Conservation (phyloP, 148 eudicot species). For the Rhododendron williamsianum region DNA sequence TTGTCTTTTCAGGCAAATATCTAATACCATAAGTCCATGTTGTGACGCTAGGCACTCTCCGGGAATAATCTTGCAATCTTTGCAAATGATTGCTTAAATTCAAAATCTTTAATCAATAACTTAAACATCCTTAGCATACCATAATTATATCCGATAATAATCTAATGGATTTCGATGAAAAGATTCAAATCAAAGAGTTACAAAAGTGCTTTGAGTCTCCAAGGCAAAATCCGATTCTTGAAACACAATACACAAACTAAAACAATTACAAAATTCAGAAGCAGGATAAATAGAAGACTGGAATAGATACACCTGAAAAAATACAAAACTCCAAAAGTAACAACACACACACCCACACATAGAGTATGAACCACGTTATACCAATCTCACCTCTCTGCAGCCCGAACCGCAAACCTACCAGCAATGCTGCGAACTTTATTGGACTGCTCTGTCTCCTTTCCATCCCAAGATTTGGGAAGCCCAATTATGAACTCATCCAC, state of each 20-base stretch:
- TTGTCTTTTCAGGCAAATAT: too few relatives aligned
- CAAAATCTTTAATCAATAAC: neutral
- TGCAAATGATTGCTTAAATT: neutral
- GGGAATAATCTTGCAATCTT: neutral
- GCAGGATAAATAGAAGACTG: neutral
- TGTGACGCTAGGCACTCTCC: neutral
- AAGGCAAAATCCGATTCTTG: neutral
- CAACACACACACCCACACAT: neutral
- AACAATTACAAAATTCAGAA: neutral
- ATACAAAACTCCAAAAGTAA: neutral
- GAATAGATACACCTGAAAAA: neutral
- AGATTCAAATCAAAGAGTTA: neutral
- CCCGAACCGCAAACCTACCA: slow-evolving; percentile 14
- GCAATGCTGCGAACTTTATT: slow-evolving; percentile 12
- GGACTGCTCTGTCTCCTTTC: slow-evolving; percentile 1
- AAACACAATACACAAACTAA: neutral
- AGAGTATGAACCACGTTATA: neutral
- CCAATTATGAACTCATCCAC: slow-evolving; percentile 18
- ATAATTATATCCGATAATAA: neutral
- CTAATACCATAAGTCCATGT: neutral
- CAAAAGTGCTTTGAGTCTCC: neutral
- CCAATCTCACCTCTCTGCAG: slow-evolving; percentile 19
- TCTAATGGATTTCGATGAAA: neutral
- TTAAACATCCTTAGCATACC: neutral
- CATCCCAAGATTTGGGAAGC: neutral